These are phyloP conservation scores for Leishmania guyanensis DNA, from an alignment of 208 protist species.

Conservation along the genomic window DNA sequence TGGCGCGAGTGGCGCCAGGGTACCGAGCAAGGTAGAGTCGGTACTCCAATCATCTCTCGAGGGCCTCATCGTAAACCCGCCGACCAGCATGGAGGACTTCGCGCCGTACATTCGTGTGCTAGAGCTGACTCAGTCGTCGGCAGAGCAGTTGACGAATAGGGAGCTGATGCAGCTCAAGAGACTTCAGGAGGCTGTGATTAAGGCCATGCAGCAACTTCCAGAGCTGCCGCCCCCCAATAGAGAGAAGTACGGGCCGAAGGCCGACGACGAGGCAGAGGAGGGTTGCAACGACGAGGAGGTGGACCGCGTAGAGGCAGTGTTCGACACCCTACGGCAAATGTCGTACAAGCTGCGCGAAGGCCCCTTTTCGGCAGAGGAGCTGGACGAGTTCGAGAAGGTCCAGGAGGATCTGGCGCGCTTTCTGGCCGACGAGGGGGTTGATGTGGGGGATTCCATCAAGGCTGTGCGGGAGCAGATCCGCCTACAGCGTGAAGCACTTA, in stretches of 20 bases:
- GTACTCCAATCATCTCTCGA: constrained; percentile 24
- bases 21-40: constrained; percentile 24
- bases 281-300: constrained; percentile 19
- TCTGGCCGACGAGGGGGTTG: constrained; percentile 16
- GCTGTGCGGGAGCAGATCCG: constrained; percentile 59
- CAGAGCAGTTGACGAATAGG: constrained; percentile 33
- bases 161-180: constrained; percentile 46
- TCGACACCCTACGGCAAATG: constrained; percentile 49
- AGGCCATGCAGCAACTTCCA: constrained; percentile 16
- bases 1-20: not conserved
- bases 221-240: not conserved
- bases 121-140: constrained; percentile 23
- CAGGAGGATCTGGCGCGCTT: constrained; percentile 27
- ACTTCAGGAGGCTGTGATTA: constrained; percentile 51
- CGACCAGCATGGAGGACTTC: constrained; percentile 35
- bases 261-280: constrained; percentile 12
- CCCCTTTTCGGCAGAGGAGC: constrained; percentile 39
- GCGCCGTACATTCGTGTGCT: constrained; percentile 49
- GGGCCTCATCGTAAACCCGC: constrained; percentile 19
- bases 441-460: constrained; percentile 40
- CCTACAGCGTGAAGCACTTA: constrained; percentile 38
- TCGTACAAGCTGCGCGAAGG: constrained; percentile 56
- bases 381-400: constrained; percentile 47
- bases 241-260: not conserved
- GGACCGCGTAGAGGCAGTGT: constrained; percentile 21